Percentiles rank a stretch among this genome's conserved stretches.
phyloP scores from a whole-genome alignment of 176 grass and related monocot species.

The Puccinellia tenuiflora region DNA sequence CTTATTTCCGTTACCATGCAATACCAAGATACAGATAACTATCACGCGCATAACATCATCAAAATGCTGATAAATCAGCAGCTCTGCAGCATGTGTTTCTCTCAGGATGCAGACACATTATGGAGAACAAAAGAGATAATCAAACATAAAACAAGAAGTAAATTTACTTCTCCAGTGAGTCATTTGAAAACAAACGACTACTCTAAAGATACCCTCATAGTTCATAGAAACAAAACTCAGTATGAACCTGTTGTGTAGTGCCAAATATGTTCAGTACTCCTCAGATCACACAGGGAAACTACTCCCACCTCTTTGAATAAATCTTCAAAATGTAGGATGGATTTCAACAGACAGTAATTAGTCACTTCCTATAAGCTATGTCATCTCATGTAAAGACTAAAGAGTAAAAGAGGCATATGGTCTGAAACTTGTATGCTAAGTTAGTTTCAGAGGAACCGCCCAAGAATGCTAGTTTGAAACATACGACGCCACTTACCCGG shows the following conservation, averaged over 20 bases:
- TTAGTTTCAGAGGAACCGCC: background rate
- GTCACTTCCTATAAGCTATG: background rate
- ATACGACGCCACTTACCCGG: conserved; percentile 39
- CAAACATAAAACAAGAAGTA: background rate
- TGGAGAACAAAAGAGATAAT: background rate
- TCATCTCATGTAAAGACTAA: background rate
- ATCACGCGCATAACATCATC: background rate
- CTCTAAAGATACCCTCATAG: background rate
- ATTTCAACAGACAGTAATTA: background rate
- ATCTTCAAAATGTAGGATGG: background rate
- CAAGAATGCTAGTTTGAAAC: background rate
- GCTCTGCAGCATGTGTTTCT: background rate
- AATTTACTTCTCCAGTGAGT: background rate
- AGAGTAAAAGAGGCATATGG: background rate
- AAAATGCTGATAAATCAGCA: background rate
- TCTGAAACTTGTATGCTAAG: background rate
- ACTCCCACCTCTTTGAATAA: background rate
- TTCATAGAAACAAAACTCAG: background rate
- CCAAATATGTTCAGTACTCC: background rate
- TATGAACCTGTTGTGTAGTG: background rate
- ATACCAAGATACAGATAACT: background rate
- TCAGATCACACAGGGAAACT: background rate
- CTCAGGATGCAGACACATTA: background rate
- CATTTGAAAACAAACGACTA: background rate
- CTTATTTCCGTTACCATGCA: background rate